phyloP scores from a whole-genome alignment of 2,329 filamentous ascomycete genomes.

The Colletotrichum sp. region DNA sequence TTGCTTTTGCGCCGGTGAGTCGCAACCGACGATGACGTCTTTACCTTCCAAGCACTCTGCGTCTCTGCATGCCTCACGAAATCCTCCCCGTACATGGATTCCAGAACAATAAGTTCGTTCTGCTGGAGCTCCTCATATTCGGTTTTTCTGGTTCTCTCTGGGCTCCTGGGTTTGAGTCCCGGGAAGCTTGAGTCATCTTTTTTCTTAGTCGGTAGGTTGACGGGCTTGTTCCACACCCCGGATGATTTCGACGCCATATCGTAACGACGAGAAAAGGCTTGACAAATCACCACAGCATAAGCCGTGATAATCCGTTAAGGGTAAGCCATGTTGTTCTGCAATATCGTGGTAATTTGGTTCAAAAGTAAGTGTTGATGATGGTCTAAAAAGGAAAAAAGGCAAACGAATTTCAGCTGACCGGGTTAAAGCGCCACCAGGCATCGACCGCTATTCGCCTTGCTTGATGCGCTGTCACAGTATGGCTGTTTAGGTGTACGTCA shows the following conservation, averaged over 20 bases:
- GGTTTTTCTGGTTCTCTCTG: constrained; percentile 48
- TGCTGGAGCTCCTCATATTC: constrained; percentile 85
- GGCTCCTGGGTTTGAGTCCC: constrained; percentile 49
- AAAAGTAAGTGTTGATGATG: not conserved
- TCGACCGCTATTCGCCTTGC: not conserved
- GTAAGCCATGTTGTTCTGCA: constrained; percentile 43
- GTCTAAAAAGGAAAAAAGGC: constrained; percentile 16
- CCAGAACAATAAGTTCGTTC: constrained; percentile 84
- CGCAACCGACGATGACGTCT: not conserved
- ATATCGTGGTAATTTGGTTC: constrained; percentile 1
- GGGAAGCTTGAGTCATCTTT: constrained; percentile 54
- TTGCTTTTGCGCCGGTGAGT: not conserved
- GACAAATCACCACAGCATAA: constrained; percentile 51
- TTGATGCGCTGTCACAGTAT: constrained; percentile 19
- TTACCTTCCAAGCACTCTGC: constrained; percentile 84
- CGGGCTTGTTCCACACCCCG: constrained; percentile 52
- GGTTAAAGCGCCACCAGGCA: not conserved
- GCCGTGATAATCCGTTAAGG: constrained; percentile 55
- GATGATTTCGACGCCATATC: constrained; percentile 58
- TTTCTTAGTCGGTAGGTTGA: constrained; percentile 42
- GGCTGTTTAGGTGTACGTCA: not conserved
- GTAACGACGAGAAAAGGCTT: constrained; percentile 23
- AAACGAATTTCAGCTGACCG: not conserved
- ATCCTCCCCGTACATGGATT: constrained; percentile 89
- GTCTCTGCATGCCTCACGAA: constrained; percentile 75